These are phyloP conservation scores for Cenchrus fungigraminus DNA, from an alignment of 176 grass and related monocot species.

Conservation along the genomic window DNA sequence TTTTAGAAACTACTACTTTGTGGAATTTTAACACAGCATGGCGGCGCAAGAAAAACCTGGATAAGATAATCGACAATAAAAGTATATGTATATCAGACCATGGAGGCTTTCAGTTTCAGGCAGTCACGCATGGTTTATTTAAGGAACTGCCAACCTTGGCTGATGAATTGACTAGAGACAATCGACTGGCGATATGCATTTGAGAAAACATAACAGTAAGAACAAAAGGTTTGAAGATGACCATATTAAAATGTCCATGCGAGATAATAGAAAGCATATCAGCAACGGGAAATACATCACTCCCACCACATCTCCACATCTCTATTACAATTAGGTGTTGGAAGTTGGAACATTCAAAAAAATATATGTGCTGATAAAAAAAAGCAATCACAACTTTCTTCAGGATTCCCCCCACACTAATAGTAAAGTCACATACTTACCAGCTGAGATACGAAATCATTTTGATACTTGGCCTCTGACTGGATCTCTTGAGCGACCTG, in stretches of 20 bases:
- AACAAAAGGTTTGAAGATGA: background rate
- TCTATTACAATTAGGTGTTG: background rate
- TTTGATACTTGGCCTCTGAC: constrained; percentile 79
- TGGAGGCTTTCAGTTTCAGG: background rate
- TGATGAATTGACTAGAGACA: background rate
- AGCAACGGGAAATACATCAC: background rate
- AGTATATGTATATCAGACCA: background rate
- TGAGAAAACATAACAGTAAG: background rate
- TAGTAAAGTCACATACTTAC: constrained; percentile 43
- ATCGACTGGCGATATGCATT: background rate
- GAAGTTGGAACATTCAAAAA: background rate
- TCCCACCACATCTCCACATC: background rate
- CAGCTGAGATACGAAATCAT: constrained; percentile 80
- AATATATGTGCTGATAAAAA: background rate
- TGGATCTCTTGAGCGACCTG: constrained; percentile 91
- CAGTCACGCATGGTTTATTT: background rate
- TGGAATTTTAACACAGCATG: background rate
- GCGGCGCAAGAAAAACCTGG: background rate
- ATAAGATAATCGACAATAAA: background rate
- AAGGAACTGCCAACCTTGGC: background rate
- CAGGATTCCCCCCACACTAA: background rate
- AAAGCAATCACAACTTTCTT: background rate
- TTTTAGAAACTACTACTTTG: background rate
- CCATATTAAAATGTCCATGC: background rate
- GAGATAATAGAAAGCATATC: background rate